A percentile compares a stretch with the other conserved stretches of the same genome.
Evolutionary conservation across 257 asterid genomes (phyloP).

Genomic region (Petunia axillaris): DNA sequence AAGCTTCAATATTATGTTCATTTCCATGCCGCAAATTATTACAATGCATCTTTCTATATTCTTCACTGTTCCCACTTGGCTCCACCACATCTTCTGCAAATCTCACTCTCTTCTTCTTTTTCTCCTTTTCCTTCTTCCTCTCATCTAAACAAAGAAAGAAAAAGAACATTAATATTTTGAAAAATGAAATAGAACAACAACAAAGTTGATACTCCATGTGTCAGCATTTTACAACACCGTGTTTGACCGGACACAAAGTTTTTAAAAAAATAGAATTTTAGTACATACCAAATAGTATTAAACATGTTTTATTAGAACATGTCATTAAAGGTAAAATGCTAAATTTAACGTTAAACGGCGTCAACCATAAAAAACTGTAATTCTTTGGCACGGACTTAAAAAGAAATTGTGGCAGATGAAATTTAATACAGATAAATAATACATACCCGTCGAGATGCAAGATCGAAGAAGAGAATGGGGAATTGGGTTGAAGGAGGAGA

Average conservation of each 20-base stretch:
- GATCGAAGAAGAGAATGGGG: constrained; percentile 43
- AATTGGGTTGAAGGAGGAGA: constrained; percentile 32
- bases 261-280: too few relatives aligned
- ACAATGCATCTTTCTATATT: constrained; percentile 55
- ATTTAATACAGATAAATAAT: not conserved
- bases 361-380: too few relatives aligned
- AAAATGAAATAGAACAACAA: too few relatives aligned
- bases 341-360: not conserved
- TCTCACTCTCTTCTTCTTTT: constrained; percentile 75
- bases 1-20: not conserved
- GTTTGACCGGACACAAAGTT: not conserved
- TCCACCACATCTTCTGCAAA: constrained; percentile 91
- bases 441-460: constrained; percentile 53
- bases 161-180: not conserved
- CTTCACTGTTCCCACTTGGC: constrained; percentile 76
- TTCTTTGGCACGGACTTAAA: not conserved
- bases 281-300: not conserved
- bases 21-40: not conserved
- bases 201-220: too few relatives aligned
- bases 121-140: constrained; percentile 54
- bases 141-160: constrained; percentile 37
- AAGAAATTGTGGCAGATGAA: not conserved
- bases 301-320: not conserved
- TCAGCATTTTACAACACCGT: not conserved
- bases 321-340: not conserved